A percentile compares a stretch with the other conserved stretches of the same genome.
Conservation (phyloP, 257 asterid genomes). For the Knoxia roxburghii region DNA sequence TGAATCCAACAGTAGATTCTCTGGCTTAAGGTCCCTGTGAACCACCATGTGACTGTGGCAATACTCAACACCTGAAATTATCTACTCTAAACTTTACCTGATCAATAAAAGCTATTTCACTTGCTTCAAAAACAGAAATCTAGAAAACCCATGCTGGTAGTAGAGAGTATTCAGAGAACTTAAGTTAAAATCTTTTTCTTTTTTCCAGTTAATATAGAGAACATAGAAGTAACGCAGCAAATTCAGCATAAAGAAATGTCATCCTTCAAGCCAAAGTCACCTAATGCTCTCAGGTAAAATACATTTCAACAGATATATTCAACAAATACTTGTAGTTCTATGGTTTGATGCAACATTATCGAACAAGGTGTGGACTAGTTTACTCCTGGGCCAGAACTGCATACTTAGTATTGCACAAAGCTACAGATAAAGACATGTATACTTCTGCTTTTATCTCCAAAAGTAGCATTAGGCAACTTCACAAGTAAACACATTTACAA, state of each 20-base stretch:
- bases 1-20: slow-evolving; percentile 58
- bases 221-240: not conserved
- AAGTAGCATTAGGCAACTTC: too few relatives aligned
- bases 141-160: not conserved
- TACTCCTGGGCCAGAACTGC: too few relatives aligned
- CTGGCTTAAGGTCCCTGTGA: slow-evolving; percentile 74
- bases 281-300: not conserved
- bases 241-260: not conserved
- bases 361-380: too few relatives aligned
- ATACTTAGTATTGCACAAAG: too few relatives aligned
- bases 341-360: not conserved
- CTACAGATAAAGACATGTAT: too few relatives aligned
- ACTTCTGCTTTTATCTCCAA: not conserved
- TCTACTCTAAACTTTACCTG: slow-evolving; percentile 29
- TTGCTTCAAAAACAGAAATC: not conserved
- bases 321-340: not conserved
- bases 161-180: not conserved
- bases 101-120: slow-evolving; percentile 4
- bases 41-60: slow-evolving; percentile 54
- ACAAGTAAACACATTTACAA: too few relatives aligned
- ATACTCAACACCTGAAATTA: slow-evolving; percentile 55
- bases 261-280: not conserved
- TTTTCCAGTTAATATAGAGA: not conserved
- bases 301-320: not conserved
- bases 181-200: not conserved